These are phyloP conservation scores for Scopulariopsis brevicaulis DNA, from an alignment of 2,329 filamentous ascomycete species.

Conservation along the genomic window DNA sequence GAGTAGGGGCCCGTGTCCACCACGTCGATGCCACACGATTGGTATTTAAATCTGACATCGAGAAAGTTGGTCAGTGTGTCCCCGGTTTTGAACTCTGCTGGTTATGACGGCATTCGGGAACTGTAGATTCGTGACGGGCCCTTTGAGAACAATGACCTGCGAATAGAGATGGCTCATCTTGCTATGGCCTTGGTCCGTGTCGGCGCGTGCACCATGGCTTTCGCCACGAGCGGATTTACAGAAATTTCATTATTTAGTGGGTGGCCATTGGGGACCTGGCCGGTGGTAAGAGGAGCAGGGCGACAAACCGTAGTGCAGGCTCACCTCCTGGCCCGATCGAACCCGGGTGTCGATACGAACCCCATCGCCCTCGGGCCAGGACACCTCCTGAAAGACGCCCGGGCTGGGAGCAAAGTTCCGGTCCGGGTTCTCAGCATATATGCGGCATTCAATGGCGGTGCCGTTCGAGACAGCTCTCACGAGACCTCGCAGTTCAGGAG, in stretches of 20 bases:
- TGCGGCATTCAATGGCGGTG: constrained; percentile 22
- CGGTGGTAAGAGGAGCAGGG: neutral
- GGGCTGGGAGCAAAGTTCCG: constrained; percentile 47
- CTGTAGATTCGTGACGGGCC: constrained; percentile 43
- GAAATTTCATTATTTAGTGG: neutral
- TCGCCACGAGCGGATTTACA: constrained; percentile 40
- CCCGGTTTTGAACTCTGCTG: constrained; percentile 31
- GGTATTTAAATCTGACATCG: constrained; percentile 15
- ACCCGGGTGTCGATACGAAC: constrained; percentile 55
- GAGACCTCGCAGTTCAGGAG: neutral
- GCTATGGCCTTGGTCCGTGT: constrained; percentile 17
- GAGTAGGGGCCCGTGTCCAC: constrained; percentile 44
- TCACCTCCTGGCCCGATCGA: constrained; percentile 41
- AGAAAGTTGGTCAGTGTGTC: constrained; percentile 47
- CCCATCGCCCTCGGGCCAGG: constrained; percentile 35
- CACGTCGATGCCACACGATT: constrained; percentile 32
- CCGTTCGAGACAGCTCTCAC: neutral
- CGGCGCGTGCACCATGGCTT: constrained; percentile 41
- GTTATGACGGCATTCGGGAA: constrained; percentile 39
- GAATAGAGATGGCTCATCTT: constrained; percentile 8
- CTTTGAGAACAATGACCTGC: constrained; percentile 18
- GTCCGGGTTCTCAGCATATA: constrained; percentile 40
- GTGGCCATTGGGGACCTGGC: neutral
- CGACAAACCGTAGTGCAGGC: constrained; percentile 32
- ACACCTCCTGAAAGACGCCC: constrained; percentile 43